Conservation (phyloP, 2,329 filamentous ascomycete genomes). For the Colletotrichum somersetense region DNA sequence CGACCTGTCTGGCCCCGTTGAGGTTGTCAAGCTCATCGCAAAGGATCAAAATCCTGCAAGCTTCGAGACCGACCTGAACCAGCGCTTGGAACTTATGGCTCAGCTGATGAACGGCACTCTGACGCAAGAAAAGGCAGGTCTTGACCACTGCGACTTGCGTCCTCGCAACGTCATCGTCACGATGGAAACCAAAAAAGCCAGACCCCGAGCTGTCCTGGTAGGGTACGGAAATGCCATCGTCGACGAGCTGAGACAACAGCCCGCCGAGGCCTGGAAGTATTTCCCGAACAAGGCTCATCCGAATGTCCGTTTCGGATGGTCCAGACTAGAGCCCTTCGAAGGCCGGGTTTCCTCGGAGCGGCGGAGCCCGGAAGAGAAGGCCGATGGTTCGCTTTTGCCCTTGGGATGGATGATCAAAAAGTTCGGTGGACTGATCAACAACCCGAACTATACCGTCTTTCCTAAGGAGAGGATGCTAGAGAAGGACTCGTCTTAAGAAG, state of each 20-base stretch:
- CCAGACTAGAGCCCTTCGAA: background rate
- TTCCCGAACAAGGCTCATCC: background rate
- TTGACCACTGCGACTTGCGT: background rate
- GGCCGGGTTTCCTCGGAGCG: background rate
- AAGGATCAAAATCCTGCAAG: too few species aligned
- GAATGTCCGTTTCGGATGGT: background rate
- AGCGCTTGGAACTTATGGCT: background rate
- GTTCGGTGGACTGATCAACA: slow-evolving; percentile 1
- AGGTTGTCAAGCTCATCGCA: background rate
- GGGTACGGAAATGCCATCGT: background rate
- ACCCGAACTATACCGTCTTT: background rate
- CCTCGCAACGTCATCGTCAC: background rate
- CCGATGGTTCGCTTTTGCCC: background rate
- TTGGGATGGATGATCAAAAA: background rate
- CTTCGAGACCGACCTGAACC: background rate
- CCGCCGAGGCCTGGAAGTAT: background rate
- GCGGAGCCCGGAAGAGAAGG: background rate
- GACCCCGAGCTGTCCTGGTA: slow-evolving; percentile 12
- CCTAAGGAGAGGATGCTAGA: too few species aligned
- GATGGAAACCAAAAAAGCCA: background rate
- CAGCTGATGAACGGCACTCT: slow-evolving; percentile 15
- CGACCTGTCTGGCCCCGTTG: too few species aligned
- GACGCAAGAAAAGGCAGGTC: background rate
- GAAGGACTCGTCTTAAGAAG: background rate
- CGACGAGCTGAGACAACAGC: background rate